Evolutionary conservation across 331 rosid genomes (phyloP), one percentile per base, ranked within the genome.

Genomic region (Malus hybrid): DNA sequence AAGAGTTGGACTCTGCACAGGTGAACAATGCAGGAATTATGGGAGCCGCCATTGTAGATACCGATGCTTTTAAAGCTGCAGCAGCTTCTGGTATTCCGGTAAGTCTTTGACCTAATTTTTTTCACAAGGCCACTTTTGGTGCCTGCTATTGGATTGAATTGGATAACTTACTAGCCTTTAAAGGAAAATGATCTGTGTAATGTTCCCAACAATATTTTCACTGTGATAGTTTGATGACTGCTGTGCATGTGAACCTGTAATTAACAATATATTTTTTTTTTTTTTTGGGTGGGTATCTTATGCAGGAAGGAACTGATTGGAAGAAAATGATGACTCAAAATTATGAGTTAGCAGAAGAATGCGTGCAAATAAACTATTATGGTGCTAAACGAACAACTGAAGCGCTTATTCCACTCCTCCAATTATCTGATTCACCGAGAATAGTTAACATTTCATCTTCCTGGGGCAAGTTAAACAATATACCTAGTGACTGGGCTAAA

Each of bases 21-120:
- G 88, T 88, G 29, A 88, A 86, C 77, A 85, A 85, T 69, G 91
- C 91, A 68, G 92, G 85, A 63, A 75, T 85, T 75, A 31, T 4
- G 60, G 92, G 88, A 19, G 72, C 65, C 75, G 9, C 27, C 24
- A 77, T 77, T 0, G 0, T 74, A 12, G 83, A 84, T 77, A 65
- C 59, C 6, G 72, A 80, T 22, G 84, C 76, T 59, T 67, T 72
- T 27, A 2, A 9, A 50, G 4, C 65, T 48, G 16, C 69, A 57
- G 1, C 24, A 57, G 6, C 5, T 3, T 57, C 63, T 20, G 11
- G 11, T 20, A 10, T 1, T 7, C 10, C 0, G 62, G 62, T 56
- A n/a, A 56, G 12, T 56, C 62, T 22, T 60, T 60, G 2, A 9
- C 8, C 13, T 39, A 42, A 36, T 20, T 39, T 5, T 66, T 32